These are phyloP conservation scores for Colletotrichum lini DNA, from an alignment of 2,329 filamentous ascomycete species.

Conservation along the genomic window DNA sequence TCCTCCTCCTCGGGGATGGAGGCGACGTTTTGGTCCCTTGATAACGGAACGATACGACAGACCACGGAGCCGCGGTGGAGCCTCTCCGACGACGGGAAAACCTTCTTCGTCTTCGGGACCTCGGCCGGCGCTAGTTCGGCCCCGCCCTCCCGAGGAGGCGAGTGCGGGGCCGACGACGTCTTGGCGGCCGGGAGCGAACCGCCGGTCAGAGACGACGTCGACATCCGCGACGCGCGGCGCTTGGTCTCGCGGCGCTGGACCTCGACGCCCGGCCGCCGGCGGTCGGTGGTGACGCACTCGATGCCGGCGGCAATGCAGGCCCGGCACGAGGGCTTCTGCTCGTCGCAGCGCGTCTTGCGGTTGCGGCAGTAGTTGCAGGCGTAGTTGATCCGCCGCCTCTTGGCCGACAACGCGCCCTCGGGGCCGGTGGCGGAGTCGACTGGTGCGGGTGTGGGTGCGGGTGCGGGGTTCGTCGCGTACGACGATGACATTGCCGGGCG, in stretches of 20 bases:
- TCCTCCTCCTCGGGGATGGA: neutral
- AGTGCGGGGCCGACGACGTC: slow-evolving; percentile 11
- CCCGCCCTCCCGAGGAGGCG: neutral
- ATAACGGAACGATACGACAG: neutral
- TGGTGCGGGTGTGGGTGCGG: neutral
- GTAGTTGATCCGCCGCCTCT: slow-evolving; percentile 39
- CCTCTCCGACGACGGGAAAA: neutral
- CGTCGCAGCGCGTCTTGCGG: slow-evolving; percentile 50
- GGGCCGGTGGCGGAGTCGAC: neutral
- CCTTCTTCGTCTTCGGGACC: neutral
- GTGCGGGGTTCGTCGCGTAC: neutral
- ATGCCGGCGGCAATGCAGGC: slow-evolving; percentile 51
- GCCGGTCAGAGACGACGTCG: slow-evolving; percentile 10
- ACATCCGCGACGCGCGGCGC: slow-evolving; percentile 17
- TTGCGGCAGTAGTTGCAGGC: slow-evolving; percentile 49
- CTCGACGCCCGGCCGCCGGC: slow-evolving; percentile 44
- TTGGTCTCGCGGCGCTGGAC: slow-evolving; percentile 37
- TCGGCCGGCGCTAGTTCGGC: neutral
- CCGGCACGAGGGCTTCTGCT: slow-evolving; percentile 47
- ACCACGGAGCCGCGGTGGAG: neutral
- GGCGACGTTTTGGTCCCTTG: neutral
- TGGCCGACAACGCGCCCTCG: neutral
- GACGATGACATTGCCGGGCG: slow-evolving; percentile 3
- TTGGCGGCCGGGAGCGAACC: neutral
- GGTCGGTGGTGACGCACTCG: slow-evolving; percentile 48